Base-by-base conservation (phyloP, 2,329 filamentous ascomycete genomes). In the Penicillium hesseltinei region DNA sequence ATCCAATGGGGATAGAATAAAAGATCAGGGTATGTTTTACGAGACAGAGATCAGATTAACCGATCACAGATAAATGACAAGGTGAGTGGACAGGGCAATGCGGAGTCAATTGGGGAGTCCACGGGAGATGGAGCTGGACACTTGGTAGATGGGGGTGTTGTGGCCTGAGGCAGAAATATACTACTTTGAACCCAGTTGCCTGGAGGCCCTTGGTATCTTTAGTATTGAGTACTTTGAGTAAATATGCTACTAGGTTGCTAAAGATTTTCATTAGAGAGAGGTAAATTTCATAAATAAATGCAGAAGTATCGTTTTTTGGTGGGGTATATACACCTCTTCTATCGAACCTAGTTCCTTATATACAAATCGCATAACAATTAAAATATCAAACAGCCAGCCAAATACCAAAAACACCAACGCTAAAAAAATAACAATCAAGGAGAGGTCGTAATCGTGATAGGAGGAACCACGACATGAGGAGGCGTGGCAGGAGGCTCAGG, bases 381-480 rank as follows among this genome's bases (percentile, higher is more conserved):
- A 39, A 33, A 47, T 40, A 46, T 46, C 33, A 52, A n/a, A 52
- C 48, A 52, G 23, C 33, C 43, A 47, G 1, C 40, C 42, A 19
- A 52, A 46, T 8, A 17, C 35, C 35, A 39, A 52, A 23, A 52
- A 53, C 53, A 42, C 25, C 27, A 53, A 47, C 54, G 54, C 54
- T 57, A 55, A 53, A 58, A 58, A 50, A 21, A 27, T 7, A 31
- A 55, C 44, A 52, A 46, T 36, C 51, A 72, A 51, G 62, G 61
- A 49, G 73, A 72, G n/a, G 62, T 67, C 38, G 74, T 77, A 57
- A 77, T 69, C 2, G 72, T 75, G 47, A 77, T 77, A 2, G 75
- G 74, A 43, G 75, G 75, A 19, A 73, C 67, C 21, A 55, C 40
- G 15, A 64, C 60, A 15, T 65, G 59, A n/a, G 65, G 56, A 33